Percentiles rank a stretch among this genome's conserved stretches.
phyloP scores from a whole-genome alignment of 1,284 basidiomycete genomes.

The Mycena citricolor region DNA sequence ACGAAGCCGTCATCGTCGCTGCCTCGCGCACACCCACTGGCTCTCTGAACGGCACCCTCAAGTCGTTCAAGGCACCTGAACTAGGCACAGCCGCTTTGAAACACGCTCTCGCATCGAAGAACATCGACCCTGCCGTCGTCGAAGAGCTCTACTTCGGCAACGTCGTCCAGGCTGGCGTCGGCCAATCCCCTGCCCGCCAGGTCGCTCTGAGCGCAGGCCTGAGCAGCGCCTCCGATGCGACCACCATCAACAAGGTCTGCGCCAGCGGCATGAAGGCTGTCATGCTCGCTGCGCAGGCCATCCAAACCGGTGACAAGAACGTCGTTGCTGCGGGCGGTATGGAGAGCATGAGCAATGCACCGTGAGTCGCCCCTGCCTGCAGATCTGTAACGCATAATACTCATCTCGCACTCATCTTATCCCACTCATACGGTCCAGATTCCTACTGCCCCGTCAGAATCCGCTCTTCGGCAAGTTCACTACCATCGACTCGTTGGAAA shows the following conservation, averaged over 20 bases:
- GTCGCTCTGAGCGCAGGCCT: conserved; percentile 88
- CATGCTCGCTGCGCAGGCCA: conserved; percentile 90
- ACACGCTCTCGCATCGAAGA: conserved; percentile 80
- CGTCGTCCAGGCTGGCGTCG: conserved; percentile 93
- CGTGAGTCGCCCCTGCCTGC: conserved; percentile 51
- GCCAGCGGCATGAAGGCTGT: conserved; percentile 95
- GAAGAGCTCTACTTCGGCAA: conserved; percentile 99
- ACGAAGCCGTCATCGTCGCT: conserved; percentile 93
- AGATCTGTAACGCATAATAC: conserved; percentile 1
- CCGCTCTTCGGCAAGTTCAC: conserved; percentile 90
- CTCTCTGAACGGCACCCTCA: conserved; percentile 88
- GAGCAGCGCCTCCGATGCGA: conserved; percentile 86
- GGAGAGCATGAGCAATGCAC: conserved; percentile 98
- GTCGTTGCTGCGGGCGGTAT: conserved; percentile 94
- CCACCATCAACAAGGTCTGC: conserved; percentile 99
- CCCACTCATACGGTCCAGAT: conserved; percentile 49
- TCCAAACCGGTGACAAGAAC: conserved; percentile 82
- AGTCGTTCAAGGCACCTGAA: conserved; percentile 87
- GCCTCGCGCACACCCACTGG: conserved; percentile 95
- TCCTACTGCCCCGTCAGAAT: conserved; percentile 87
- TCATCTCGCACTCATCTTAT: conserved; percentile 12
- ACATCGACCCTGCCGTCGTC: conserved; percentile 77
- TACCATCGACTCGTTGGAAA: conserved; percentile 84
- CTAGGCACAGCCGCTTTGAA: conserved; percentile 90
- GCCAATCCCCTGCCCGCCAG: conserved; percentile 94